phyloP scores from a whole-genome alignment of 2,329 filamentous ascomycete genomes.

The Monilinia fructigena region DNA sequence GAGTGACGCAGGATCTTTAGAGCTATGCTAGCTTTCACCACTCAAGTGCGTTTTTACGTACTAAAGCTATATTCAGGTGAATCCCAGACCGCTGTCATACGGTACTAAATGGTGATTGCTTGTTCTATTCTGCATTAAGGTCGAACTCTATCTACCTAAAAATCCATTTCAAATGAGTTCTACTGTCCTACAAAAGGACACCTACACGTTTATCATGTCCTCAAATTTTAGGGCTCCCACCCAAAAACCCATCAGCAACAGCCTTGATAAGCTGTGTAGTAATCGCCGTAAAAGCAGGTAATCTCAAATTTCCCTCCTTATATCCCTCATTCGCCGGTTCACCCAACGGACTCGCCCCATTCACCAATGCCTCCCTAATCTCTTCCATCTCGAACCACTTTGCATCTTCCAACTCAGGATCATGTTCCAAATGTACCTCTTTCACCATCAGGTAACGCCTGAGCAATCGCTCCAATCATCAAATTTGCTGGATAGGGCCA shows the following conservation, averaged over 20 bases:
- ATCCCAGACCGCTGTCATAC: neutral
- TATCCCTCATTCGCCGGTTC: slow-evolving; percentile 64
- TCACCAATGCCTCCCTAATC: slow-evolving; percentile 68
- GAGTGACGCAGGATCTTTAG: no score
- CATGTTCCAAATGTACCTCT: slow-evolving; percentile 77
- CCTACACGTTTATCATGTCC: neutral
- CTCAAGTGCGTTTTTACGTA: neutral
- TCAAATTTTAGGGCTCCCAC: slow-evolving; percentile 36
- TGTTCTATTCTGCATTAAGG: neutral
- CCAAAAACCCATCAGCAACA: slow-evolving; percentile 68
- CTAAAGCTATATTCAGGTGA: neutral
- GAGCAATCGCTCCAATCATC: slow-evolving; percentile 86
- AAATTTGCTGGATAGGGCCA: slow-evolving; percentile 84
- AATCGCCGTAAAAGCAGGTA: slow-evolving; percentile 87
- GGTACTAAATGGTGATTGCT: neutral
- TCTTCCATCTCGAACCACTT: slow-evolving; percentile 85
- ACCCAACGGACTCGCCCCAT: slow-evolving; percentile 66
- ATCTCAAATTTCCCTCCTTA: slow-evolving; percentile 71
- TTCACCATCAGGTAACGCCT: slow-evolving; percentile 79
- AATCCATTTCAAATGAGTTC: slow-evolving; percentile 15
- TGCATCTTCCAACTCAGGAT: slow-evolving; percentile 86
- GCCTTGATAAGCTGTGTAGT: slow-evolving; percentile 83
- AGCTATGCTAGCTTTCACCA: neutral
- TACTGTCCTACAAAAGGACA: neutral
- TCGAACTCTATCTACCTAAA: neutral